Percentiles rank a stretch among this genome's conserved stretches.
phyloP scores from a whole-genome alignment of 1,284 basidiomycete genomes.

The Ustilago hordei region DNA sequence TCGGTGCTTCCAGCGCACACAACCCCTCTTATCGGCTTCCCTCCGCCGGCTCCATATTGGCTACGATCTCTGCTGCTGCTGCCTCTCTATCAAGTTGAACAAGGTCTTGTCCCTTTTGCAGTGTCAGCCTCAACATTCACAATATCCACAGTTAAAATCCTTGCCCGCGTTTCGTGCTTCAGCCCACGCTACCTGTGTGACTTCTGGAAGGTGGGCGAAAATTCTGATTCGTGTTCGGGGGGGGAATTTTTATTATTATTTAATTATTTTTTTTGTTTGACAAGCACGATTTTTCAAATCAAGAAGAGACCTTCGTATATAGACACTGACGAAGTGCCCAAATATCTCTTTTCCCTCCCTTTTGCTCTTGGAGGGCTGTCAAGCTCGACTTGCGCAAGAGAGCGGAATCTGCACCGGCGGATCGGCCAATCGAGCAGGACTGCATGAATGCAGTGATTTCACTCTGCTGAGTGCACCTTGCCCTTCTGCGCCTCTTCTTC shows the following conservation, averaged over 20 bases:
- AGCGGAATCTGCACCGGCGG: slow-evolving; percentile 1
- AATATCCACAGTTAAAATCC: not conserved
- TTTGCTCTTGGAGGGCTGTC: not conserved
- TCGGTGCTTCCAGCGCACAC: not conserved
- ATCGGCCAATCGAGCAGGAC: not conserved
- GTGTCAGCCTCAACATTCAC: not conserved
- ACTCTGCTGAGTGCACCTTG: not conserved
- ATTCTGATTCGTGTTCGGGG: not conserved
- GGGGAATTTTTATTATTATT: too few species aligned
- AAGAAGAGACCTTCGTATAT: not conserved
- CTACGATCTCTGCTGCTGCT: not conserved
- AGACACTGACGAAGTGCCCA: not conserved
- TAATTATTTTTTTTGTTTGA: not conserved
- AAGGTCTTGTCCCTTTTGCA: too few species aligned
- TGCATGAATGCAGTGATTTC: slow-evolving; percentile 3
- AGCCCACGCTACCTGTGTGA: not conserved
- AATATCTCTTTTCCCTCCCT: not conserved
- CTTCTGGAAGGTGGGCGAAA: slow-evolving; percentile 4
- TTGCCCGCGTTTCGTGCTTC: not conserved
- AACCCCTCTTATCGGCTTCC: not conserved
- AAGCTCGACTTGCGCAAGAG: not conserved
- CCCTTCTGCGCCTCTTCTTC: slow-evolving; percentile 1
- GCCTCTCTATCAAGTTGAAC: not conserved
- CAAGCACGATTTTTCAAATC: slow-evolving; percentile 1
- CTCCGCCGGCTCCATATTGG: not conserved